Evolutionary conservation across 1,284 basidiomycete genomes (phyloP).

Genomic region (Xerocomus nothofagi): DNA sequence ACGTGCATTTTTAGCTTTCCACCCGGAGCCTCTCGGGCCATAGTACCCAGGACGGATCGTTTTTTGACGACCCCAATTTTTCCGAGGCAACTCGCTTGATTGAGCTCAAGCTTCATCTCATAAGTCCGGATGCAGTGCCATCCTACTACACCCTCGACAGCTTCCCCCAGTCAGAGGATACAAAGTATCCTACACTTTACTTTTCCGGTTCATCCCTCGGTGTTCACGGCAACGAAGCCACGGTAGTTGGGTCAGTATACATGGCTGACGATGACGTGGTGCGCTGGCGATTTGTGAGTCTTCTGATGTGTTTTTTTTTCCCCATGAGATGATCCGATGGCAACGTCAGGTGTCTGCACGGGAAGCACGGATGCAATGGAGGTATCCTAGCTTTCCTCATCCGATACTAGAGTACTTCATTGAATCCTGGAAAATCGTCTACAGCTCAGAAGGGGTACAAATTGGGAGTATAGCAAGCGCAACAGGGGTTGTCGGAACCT

Average conservation of each 20-base stretch:
- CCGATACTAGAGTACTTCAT: background rate
- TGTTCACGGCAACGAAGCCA: constrained; percentile 44
- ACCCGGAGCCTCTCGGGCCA: constrained; percentile 30
- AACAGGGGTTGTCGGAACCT: constrained; percentile 62
- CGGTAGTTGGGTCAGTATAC: constrained; percentile 55
- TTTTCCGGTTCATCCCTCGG: constrained; percentile 54
- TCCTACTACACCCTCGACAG: constrained; percentile 22
- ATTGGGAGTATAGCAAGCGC: constrained; percentile 62
- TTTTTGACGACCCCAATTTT: constrained; percentile 58
- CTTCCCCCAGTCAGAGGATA: constrained; percentile 27
- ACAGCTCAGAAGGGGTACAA: constrained; percentile 61
- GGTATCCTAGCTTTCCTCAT: constrained; percentile 36
- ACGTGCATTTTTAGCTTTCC: constrained; percentile 38
- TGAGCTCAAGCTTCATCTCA: constrained; percentile 53
- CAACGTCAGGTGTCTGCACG: constrained; percentile 48
- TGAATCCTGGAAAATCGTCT: constrained; percentile 20
- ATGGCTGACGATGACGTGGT: constrained; percentile 54
- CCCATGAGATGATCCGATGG: constrained; percentile 3
- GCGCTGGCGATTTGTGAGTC: constrained; percentile 65
- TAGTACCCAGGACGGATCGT: constrained; percentile 40
- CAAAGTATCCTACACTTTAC: constrained; percentile 48
- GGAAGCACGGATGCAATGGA: constrained; percentile 54
- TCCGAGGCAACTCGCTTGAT: constrained; percentile 64
- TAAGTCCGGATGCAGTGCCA: constrained; percentile 35
- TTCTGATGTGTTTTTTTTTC: background rate